phyloP scores from a whole-genome alignment of 257 asterid species.

The Solanum pennellii region DNA sequence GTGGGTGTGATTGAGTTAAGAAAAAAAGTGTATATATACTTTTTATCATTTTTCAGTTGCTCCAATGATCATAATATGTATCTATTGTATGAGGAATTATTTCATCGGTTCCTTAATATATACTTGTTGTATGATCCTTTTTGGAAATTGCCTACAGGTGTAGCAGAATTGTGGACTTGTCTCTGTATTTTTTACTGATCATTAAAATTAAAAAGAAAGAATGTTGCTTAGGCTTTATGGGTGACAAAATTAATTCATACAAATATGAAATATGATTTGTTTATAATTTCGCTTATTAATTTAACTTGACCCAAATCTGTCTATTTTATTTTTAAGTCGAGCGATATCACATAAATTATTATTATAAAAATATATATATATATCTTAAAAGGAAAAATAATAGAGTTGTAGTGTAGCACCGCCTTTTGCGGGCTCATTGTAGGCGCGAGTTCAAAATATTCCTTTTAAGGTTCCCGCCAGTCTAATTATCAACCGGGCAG shows the following conservation, averaged over 20 bases:
- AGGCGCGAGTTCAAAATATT: neutral
- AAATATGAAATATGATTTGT: neutral
- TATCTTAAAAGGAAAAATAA: neutral
- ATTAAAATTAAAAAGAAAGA: too few species aligned
- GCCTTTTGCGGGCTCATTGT: neutral
- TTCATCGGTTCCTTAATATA: neutral
- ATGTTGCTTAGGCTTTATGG: neutral
- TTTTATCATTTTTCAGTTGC: neutral
- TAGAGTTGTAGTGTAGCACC: neutral
- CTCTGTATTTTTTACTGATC: constrained; percentile 6
- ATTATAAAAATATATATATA: too few species aligned
- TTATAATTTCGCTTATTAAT: neutral
- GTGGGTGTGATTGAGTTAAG: neutral
- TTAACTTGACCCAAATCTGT: neutral
- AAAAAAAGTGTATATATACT: neutral
- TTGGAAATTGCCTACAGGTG: constrained; percentile 29
- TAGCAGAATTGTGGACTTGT: constrained; percentile 39
- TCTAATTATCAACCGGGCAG: neutral
- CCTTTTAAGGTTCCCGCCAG: neutral
- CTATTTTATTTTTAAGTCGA: too few species aligned
- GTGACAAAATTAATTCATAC: neutral
- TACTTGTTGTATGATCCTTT: neutral
- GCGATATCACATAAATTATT: too few species aligned
- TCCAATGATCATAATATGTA: neutral
- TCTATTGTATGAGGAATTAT: neutral